These are phyloP conservation scores for Aspergillus fumigatiaffinis DNA, from an alignment of 2,329 filamentous ascomycete species.

Conservation along the genomic window DNA sequence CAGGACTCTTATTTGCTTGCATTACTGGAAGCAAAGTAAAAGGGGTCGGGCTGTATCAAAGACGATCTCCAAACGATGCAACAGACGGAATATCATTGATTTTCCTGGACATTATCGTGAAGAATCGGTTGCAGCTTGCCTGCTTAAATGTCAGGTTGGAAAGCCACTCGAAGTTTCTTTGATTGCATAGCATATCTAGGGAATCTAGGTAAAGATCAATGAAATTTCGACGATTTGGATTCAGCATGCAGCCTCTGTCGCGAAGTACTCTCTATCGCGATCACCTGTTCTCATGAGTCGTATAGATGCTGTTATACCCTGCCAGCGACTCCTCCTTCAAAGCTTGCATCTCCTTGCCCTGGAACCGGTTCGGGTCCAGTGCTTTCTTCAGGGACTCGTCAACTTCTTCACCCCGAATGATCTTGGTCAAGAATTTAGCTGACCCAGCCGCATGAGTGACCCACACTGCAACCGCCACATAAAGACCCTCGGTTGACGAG, in stretches of 20 bases:
- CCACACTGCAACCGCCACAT: slow-evolving; percentile 33
- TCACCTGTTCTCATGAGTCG: slow-evolving; percentile 10
- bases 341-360: slow-evolving; percentile 12
- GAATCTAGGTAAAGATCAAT: not conserved
- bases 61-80: too few relatives aligned
- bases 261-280: not conserved
- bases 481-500: slow-evolving; percentile 20
- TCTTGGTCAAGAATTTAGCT: slow-evolving; percentile 20
- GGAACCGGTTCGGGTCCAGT: slow-evolving; percentile 24
- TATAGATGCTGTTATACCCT: slow-evolving; percentile 32
- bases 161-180: too few relatives aligned
- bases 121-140: too few relatives aligned
- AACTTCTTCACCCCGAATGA: slow-evolving; percentile 13
- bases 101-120: too few relatives aligned
- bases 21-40: too few relatives aligned
- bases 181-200: not conserved
- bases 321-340: slow-evolving; percentile 21
- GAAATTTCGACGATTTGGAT: not conserved
- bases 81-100: too few relatives aligned
- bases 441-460: slow-evolving; percentile 33
- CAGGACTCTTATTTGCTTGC: too few relatives aligned
- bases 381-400: slow-evolving; percentile 14
- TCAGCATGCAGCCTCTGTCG: not conserved
- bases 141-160: too few relatives aligned
- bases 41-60: too few relatives aligned